A percentile compares a stretch with the other conserved stretches of the same genome.
Evolutionary conservation across 257 asterid species (phyloP).

Genomic region (Solanum gandarillasii): DNA sequence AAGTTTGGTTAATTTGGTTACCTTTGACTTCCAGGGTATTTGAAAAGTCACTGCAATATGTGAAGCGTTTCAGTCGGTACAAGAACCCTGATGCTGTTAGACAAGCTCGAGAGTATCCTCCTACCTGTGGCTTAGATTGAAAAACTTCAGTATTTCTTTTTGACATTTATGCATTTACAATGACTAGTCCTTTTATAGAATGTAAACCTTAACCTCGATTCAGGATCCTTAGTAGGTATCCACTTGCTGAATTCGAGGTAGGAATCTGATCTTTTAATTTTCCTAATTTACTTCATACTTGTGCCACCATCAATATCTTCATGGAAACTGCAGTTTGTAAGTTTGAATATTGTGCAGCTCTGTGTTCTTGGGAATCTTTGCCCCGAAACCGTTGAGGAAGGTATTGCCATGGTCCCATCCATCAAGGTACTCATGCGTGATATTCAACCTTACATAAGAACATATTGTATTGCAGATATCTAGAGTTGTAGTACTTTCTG

Average conservation of each 20-base stretch:
- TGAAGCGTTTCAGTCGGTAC: constrained; percentile 97
- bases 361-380: constrained; percentile 87
- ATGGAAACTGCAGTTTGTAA: background rate
- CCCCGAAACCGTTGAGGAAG: constrained; percentile 93
- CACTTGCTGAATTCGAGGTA: constrained; percentile 94
- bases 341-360: constrained; percentile 42
- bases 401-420: constrained; percentile 89
- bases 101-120: constrained; percentile 99
- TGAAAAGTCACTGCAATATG: constrained; percentile 94
- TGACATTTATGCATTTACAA: background rate
- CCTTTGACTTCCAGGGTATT: constrained; percentile 54
- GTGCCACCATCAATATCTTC: background rate
- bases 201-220: constrained; percentile 26
- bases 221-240: constrained; percentile 78
- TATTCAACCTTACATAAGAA: background rate
- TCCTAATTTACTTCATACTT: background rate
- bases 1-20: background rate
- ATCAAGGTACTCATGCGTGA: constrained; percentile 51
- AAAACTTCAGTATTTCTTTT: background rate
- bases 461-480: background rate
- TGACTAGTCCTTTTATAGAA: background rate
- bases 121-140: background rate
- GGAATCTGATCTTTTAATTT: background rate
- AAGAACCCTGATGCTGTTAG: constrained; percentile 96
- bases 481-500: background rate